A percentile compares a stretch with the other conserved stretches of the same genome.
Conservation (phyloP, 129 eudicot genomes). For the Saussurea involucrata region DNA sequence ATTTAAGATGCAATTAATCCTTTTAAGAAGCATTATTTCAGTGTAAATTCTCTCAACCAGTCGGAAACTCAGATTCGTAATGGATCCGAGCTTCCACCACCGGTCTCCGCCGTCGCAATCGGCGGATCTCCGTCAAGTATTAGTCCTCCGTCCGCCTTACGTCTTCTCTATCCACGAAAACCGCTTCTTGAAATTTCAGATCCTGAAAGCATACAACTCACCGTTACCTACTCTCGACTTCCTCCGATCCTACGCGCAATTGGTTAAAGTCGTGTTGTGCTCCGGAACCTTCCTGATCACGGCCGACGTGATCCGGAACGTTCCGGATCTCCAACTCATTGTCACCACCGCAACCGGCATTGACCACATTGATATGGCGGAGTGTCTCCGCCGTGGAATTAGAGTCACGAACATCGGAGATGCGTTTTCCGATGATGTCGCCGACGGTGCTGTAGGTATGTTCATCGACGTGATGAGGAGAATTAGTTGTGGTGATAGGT, state of each 20-base stretch:
- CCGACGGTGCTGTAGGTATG: conserved; percentile 26
- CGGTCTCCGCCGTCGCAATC: conserved; percentile 1
- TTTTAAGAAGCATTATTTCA: no score
- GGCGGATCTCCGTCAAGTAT: conserved; percentile 7
- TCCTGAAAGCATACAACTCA: conserved; percentile 28
- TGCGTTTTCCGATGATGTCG: conserved; percentile 31
- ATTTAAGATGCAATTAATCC: no score
- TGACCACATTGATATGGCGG: neutral
- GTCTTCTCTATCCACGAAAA: conserved; percentile 22
- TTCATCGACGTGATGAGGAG: conserved; percentile 28
- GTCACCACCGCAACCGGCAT: neutral
- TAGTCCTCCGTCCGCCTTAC: conserved; percentile 20
- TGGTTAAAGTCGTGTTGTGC: conserved; percentile 17
- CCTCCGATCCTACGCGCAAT: conserved; percentile 3
- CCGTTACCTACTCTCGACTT: conserved; percentile 29
- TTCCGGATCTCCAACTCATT: conserved; percentile 17
- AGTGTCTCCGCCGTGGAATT: neutral
- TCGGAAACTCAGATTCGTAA: neutral
- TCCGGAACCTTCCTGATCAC: conserved; percentile 14
- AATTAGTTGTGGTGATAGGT: conserved; percentile 15
- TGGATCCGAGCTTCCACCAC: conserved; percentile 13
- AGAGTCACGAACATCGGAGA: conserved; percentile 23
- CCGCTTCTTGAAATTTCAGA: conserved; percentile 12
- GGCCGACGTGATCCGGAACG: conserved; percentile 1
- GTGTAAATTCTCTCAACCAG: no score